phyloP scores from a whole-genome alignment of 208 protist species.

The Blastocrithidia nonstop region DNA sequence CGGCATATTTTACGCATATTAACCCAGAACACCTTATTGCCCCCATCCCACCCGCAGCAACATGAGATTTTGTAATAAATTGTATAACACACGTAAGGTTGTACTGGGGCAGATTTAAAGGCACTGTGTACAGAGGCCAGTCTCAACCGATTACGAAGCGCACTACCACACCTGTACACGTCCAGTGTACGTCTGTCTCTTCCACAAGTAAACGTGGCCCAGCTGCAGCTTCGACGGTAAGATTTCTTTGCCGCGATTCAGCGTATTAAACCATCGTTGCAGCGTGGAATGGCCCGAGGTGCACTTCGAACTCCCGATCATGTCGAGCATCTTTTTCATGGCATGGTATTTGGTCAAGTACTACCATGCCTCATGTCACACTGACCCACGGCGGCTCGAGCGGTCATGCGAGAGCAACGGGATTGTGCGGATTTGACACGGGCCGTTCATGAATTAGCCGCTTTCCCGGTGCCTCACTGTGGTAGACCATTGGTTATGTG shows the following conservation, averaged over 20 bases:
- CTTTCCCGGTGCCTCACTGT: conserved; percentile 29
- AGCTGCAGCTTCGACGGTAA: conserved; percentile 22
- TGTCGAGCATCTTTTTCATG: conserved; percentile 37
- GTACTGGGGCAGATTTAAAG: conserved; percentile 97
- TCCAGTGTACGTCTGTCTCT: conserved; percentile 27
- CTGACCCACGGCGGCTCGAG: conserved; percentile 35
- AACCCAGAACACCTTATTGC: conserved; percentile 93
- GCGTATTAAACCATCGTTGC: conserved; percentile 42
- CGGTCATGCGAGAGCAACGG: conserved; percentile 12
- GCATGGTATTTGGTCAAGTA: conserved; percentile 15
- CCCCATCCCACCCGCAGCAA: conserved; percentile 32
- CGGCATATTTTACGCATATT: conserved; percentile 92
- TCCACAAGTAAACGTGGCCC: conserved; percentile 10
- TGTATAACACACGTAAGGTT: conserved; percentile 90
- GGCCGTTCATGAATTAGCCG: conserved; percentile 29
- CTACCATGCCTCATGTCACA: conserved; percentile 18
- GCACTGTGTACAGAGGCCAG: conserved; percentile 97
- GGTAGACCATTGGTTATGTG: conserved; percentile 32
- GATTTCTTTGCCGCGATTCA: conserved; percentile 62
- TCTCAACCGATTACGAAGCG: conserved; percentile 49
- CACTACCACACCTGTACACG: conserved; percentile 65
- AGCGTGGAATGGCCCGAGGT: conserved; percentile 8
- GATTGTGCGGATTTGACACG: conserved; percentile 32
- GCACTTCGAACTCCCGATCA: conserved; percentile 3
- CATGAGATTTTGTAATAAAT: conserved; percentile 70